Percentiles rank a stretch among this genome's conserved stretches.
Conservation (phyloP, 352 stramenopile genomes). For the Globisporangium uncinulatum region DNA sequence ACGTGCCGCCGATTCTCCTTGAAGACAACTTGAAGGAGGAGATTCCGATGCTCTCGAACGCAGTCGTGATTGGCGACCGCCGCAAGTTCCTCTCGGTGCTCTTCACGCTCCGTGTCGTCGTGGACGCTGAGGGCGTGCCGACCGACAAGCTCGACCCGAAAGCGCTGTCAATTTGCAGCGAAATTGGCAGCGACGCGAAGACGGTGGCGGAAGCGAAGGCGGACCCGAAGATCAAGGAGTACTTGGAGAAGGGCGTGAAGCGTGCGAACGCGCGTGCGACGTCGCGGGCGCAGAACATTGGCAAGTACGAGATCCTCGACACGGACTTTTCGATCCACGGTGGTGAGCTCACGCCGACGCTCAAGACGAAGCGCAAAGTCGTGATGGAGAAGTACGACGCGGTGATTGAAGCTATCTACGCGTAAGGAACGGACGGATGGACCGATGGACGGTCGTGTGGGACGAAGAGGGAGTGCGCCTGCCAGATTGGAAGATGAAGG, state of each 20-base stretch:
- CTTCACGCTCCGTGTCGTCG: conserved; percentile 81
- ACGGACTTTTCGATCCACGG: conserved; percentile 88
- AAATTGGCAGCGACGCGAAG: conserved; percentile 63
- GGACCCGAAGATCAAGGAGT: conserved; percentile 72
- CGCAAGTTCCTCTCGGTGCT: conserved; percentile 90
- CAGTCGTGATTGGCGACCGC: conserved; percentile 91
- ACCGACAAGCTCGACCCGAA: conserved; percentile 79
- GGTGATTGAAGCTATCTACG: conserved; percentile 88
- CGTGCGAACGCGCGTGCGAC: conserved; percentile 65
- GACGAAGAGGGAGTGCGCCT: not conserved
- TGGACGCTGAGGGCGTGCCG: conserved; percentile 74
- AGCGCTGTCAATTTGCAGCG: conserved; percentile 46
- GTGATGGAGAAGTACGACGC: conserved; percentile 91
- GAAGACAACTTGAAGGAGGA: conserved; percentile 90
- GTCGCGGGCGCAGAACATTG: conserved; percentile 80
- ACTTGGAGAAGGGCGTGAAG: conserved; percentile 72
- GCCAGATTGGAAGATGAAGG: too few relatives aligned
- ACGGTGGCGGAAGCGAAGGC: conserved; percentile 64
- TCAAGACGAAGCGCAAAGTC: conserved; percentile 95
- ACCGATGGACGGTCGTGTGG: not conserved
- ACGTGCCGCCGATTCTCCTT: conserved; percentile 91
- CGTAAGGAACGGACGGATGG: conserved; percentile 19
- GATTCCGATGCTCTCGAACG: conserved; percentile 84
- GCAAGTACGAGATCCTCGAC: conserved; percentile 85
- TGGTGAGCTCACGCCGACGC: conserved; percentile 93